Evolutionary conservation across 345 rosid genomes (phyloP).

Genomic region (Durio zibethinus): DNA sequence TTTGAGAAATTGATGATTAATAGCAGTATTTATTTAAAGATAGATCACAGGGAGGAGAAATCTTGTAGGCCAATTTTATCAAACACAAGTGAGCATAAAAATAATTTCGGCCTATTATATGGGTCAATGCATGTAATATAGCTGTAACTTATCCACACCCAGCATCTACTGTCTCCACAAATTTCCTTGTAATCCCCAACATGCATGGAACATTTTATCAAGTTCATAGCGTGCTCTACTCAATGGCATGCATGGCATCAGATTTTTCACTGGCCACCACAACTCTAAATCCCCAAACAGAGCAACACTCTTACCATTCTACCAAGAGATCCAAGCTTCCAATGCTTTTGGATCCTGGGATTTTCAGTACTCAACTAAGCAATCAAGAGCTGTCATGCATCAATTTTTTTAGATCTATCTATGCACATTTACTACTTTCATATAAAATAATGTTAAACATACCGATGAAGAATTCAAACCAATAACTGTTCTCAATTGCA

Average conservation of each 20-base stretch:
- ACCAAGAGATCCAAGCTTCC: background rate
- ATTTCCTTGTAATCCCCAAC: background rate
- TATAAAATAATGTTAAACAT: constrained; percentile 35
- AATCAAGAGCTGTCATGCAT: background rate
- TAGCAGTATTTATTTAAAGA: background rate
- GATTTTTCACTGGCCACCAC: background rate
- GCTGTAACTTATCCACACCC: background rate
- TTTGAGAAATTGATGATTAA: background rate
- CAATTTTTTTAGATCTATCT: background rate
- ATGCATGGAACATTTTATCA: background rate
- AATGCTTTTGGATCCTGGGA: background rate
- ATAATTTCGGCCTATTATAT: background rate
- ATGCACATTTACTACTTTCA: background rate
- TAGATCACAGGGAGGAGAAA: background rate
- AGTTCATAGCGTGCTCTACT: background rate
- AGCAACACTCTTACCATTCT: background rate
- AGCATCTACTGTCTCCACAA: background rate
- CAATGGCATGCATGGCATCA: background rate
- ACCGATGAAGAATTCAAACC: constrained; percentile 98
- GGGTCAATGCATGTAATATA: background rate
- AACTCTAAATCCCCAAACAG: background rate
- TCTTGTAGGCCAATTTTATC: background rate
- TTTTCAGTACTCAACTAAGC: background rate
- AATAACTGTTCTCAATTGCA: constrained; percentile 84
- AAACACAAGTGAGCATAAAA: background rate